Conservation (phyloP, 306 rosid species). For the Prinsepia uniflora region DNA sequence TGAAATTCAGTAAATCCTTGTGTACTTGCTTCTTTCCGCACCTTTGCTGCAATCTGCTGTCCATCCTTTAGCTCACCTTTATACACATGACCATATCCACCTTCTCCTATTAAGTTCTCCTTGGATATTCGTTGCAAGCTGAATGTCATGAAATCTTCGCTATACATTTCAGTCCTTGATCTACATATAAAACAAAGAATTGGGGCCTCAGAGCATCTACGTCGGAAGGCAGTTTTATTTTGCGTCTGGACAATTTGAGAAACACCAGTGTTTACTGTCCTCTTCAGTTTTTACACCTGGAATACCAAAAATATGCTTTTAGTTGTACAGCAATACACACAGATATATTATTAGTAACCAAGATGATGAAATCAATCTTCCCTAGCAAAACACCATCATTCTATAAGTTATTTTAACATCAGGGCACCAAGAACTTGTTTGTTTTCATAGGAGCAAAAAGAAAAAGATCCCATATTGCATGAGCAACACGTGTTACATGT, state of each 20-base stretch:
- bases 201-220: conserved; percentile 48
- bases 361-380: no score
- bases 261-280: conserved; percentile 23
- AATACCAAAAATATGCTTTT: background rate
- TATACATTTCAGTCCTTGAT: conserved; percentile 48
- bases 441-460: background rate
- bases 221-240: conserved; percentile 27
- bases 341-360: no score
- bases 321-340: background rate
- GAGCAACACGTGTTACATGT: no score
- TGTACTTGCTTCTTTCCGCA: conserved; percentile 66
- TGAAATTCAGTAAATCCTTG: conserved; percentile 81
- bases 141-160: conserved; percentile 59
- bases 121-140: no score
- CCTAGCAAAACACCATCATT: background rate
- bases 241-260: conserved; percentile 40
- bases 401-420: background rate
- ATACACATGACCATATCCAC: conserved; percentile 76
- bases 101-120: conserved; percentile 95
- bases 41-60: conserved; percentile 79
- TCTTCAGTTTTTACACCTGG: conserved; percentile 37
- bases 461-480: no score
- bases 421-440: background rate
- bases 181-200: conserved; percentile 72
- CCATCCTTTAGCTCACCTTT: conserved; percentile 68